These are phyloP conservation scores for Pythium pyrilobum DNA, from an alignment of 352 stramenopile species.

Conservation along the genomic window DNA sequence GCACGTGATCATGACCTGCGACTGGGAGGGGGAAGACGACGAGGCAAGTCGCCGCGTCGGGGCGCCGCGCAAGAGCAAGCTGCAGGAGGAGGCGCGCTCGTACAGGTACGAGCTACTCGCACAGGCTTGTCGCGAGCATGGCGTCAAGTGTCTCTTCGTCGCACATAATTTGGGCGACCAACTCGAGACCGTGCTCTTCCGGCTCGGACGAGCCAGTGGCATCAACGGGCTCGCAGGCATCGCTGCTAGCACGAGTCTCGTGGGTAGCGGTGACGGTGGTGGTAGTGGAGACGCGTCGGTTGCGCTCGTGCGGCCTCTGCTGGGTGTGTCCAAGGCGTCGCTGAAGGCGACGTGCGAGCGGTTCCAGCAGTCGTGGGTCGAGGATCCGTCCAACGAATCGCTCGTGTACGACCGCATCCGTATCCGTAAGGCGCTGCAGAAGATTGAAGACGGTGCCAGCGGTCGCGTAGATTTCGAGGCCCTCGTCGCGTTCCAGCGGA, in stretches of 20 bases:
- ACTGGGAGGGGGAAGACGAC: conserved; percentile 30
- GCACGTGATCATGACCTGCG: conserved; percentile 47
- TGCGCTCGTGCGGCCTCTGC: conserved; percentile 52
- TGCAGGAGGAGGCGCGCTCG: conserved; percentile 63
- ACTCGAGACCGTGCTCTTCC: conserved; percentile 76
- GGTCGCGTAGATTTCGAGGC: neutral
- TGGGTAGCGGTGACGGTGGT: neutral
- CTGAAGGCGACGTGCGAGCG: conserved; percentile 64
- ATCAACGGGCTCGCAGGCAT: conserved; percentile 78
- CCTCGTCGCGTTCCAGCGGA: conserved; percentile 11
- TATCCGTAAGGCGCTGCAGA: conserved; percentile 61
- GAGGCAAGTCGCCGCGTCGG: neutral
- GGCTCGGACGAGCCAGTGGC: conserved; percentile 63
- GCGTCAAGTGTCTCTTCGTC: conserved; percentile 68
- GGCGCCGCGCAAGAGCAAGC: conserved; percentile 52
- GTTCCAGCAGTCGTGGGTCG: conserved; percentile 72
- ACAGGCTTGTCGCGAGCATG: conserved; percentile 40
- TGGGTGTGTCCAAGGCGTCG: conserved; percentile 48
- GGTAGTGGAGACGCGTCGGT: conserved; percentile 3
- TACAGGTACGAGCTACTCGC: conserved; percentile 66
- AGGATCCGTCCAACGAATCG: conserved; percentile 81
- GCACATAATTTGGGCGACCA: conserved; percentile 78
- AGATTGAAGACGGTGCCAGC: neutral
- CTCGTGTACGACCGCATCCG: conserved; percentile 73
- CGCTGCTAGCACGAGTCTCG: conserved; percentile 9